These are phyloP conservation scores for Sporothrix euskadiensis DNA, from an alignment of 2,329 filamentous ascomycete species.

Conservation along the genomic window DNA sequence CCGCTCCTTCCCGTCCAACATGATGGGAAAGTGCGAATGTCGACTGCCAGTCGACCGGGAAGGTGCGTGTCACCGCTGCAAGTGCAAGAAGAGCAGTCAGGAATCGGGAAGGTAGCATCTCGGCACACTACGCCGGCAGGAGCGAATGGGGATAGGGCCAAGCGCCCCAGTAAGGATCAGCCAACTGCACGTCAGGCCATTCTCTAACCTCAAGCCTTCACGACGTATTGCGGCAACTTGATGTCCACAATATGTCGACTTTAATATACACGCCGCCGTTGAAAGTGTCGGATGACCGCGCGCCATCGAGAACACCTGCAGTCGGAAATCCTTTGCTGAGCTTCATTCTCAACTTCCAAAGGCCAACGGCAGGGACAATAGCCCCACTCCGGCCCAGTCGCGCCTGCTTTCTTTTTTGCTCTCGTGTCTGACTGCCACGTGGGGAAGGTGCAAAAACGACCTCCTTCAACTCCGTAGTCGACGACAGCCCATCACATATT, in stretches of 20 bases:
- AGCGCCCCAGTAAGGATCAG: not conserved
- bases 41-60: not conserved
- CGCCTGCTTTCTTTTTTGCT: slow-evolving; percentile 7
- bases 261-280: not conserved
- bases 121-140: not conserved
- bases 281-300: not conserved
- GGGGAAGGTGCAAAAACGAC: not conserved
- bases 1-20: slow-evolving; percentile 8
- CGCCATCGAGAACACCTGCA: not conserved
- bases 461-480: not conserved
- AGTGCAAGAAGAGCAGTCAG: not conserved
- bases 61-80: not conserved
- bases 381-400: slow-evolving; percentile 1
- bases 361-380: not conserved
- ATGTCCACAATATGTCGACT: not conserved
- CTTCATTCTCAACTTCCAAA: not conserved
- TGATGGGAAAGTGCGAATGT: slow-evolving; percentile 13
- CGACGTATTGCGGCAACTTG: not conserved
- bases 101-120: not conserved
- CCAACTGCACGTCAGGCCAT: not conserved
- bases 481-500: not conserved
- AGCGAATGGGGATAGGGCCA: not conserved
- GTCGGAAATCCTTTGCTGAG: not conserved
- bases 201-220: not conserved
- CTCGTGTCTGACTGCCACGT: not conserved